Conservation (phyloP, 495 filamentous ascomycete species). For the Cudoniella acicularis region DNA sequence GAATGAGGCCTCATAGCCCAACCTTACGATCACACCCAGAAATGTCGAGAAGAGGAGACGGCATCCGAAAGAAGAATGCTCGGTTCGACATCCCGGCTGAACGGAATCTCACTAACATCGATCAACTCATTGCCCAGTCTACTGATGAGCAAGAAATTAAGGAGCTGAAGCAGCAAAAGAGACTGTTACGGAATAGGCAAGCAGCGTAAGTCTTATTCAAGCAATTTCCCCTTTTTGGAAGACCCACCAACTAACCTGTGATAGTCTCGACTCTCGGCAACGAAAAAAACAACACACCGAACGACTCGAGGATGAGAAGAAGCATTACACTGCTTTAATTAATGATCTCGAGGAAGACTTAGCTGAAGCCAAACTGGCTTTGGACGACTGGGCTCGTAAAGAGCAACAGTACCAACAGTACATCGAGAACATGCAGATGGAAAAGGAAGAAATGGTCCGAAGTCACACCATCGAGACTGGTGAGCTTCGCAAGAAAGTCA, state of each 20-base stretch:
- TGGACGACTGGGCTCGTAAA: constrained; percentile 61
- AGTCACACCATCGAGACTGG: constrained; percentile 90
- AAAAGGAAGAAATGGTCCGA: constrained; percentile 89
- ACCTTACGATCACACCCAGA: constrained; percentile 76
- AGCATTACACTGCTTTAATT: constrained; percentile 74
- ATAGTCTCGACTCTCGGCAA: constrained; percentile 86
- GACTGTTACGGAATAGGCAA: constrained; percentile 89
- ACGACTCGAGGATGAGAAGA: constrained; percentile 95
- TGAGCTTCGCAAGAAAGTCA: constrained; percentile 93
- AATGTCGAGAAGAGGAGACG: constrained; percentile 70
- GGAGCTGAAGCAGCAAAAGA: constrained; percentile 97
- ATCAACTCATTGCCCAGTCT: constrained; percentile 83
- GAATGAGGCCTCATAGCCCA: constrained; percentile 66
- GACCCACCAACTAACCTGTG: constrained; percentile 34
- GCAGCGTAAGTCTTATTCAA: constrained; percentile 61
- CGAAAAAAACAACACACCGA: constrained; percentile 99
- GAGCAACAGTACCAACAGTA: constrained; percentile 70
- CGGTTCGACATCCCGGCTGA: constrained; percentile 96
- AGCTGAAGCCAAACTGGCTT: constrained; percentile 59
- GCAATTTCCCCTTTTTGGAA: constrained; percentile 22
- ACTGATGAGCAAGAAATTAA: constrained; percentile 93
- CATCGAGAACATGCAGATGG: constrained; percentile 70
- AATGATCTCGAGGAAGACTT: constrained; percentile 77
- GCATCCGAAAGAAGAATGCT: constrained; percentile 99
- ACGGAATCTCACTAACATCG: constrained; percentile 90